Conservation (phyloP, 352 stramenopile species). For the Phytophthora multivora region DNA sequence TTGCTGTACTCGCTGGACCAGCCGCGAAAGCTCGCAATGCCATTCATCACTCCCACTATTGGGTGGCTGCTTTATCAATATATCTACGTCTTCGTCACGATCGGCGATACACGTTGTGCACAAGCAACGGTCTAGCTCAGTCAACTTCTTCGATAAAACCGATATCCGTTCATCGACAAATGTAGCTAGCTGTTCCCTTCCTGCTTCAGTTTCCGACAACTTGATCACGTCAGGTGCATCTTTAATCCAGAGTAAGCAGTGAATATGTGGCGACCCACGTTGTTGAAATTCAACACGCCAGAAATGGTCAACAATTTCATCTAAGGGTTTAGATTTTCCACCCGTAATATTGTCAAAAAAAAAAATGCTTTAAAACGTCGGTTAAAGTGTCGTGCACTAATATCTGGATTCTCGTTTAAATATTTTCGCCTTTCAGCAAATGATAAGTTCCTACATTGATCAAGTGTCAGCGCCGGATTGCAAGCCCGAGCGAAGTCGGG, state of each 20-base stretch:
- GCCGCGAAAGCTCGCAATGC: slow-evolving; percentile 8
- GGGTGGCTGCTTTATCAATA: not conserved
- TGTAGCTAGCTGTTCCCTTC: no score
- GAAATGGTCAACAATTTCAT: no score
- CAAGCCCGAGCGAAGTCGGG: not conserved
- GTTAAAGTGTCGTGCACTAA: not conserved
- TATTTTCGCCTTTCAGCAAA: not conserved
- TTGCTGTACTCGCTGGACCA: slow-evolving; percentile 22
- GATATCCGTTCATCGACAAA: slow-evolving; percentile 12
- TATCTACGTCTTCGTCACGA: not conserved
- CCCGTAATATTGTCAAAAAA: not conserved
- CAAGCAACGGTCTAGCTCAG: not conserved
- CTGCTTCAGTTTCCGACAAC: no score
- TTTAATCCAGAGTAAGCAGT: no score
- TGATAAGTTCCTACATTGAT: not conserved
- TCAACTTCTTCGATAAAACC: not conserved
- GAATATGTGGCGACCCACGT: no score
- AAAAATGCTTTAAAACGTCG: not conserved
- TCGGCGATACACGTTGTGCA: not conserved
- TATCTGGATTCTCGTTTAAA: not conserved
- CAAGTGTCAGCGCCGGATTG: not conserved
- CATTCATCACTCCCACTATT: not conserved
- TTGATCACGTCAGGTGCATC: no score
- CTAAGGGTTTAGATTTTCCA: no score
- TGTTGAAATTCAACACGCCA: no score